phyloP scores from a whole-genome alignment of 306 rosid genomes.

The Bauhinia variegata region DNA sequence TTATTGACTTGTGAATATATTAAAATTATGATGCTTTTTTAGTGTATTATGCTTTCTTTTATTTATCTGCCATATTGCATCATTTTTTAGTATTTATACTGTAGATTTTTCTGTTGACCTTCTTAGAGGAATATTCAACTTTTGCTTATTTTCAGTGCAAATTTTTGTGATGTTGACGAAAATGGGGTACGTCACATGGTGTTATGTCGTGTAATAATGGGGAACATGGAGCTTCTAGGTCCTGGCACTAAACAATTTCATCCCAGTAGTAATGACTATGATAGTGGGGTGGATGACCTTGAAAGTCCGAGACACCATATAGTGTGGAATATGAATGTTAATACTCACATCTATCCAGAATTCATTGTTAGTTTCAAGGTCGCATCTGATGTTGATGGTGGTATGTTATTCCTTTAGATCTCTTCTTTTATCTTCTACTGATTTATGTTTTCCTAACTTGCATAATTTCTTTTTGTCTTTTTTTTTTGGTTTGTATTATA shows the following conservation, averaged over 20 bases:
- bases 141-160: slow-evolving; percentile 55
- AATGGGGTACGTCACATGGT: slow-evolving; percentile 57
- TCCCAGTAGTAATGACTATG: slow-evolving; percentile 65
- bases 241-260: slow-evolving; percentile 58
- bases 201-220: slow-evolving; percentile 72
- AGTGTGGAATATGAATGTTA: slow-evolving; percentile 72
- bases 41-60: not conserved
- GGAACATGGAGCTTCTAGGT: slow-evolving; percentile 58
- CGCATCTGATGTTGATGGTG: slow-evolving; percentile 55
- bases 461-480: not conserved
- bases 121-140: slow-evolving; percentile 36
- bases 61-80: slow-evolving; percentile 2
- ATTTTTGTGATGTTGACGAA: slow-evolving; percentile 67
- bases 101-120: slow-evolving; percentile 19
- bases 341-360: slow-evolving; percentile 72
- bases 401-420: slow-evolving; percentile 28
- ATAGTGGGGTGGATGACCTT: slow-evolving; percentile 72
- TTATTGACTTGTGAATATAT: not conserved
- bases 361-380: slow-evolving; percentile 69
- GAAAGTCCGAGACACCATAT: slow-evolving; percentile 50
- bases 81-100: slow-evolving; percentile 12
- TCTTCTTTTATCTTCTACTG: slow-evolving; percentile 18
- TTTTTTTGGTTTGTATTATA: not conserved
- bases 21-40: not conserved
- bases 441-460: slow-evolving; percentile 13